Evolutionary conservation across 176 grass and related monocot genomes (phyloP), one percentile per base, ranked within the genome.

Genomic region (Aegilops speltoides): DNA sequence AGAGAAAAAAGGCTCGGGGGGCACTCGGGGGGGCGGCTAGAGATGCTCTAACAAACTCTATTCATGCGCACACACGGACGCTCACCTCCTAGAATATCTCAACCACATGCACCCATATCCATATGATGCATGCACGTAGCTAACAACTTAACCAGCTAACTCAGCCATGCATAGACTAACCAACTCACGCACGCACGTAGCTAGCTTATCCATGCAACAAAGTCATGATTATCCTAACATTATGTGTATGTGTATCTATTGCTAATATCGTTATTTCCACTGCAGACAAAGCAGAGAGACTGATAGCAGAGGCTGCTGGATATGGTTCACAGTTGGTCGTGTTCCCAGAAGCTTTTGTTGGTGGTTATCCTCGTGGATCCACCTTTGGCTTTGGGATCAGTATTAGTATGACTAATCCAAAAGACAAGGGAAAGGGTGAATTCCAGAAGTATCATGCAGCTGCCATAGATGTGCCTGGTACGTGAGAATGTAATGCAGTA

Each of bases 401-500:
- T 41, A 82, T 95, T 67, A 69, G 86, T 28, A 75, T 94, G 4
- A 37, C 60, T 64, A 92, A 83, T 74, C 91, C 86, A 78, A 91
- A 94, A 17, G 89, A 83, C 19, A 92, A 92, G 82, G 93, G 96
- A 29, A 94, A 84, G 59, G 93, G 95, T 78, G 93, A 92, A 72
- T 98, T 98, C 56, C 64, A 83, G 77, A 94, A 93, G 84, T 98
- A 98, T 90, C 79, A 98, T 78, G 92, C 92, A 0, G 25, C 88
- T 73, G 93, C 96, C 33, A 91, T 98, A 77, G 93, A 96, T 63
- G 91, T 98, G 52, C 93, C 96, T 86, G 96, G 93, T 98, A 94
- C 3, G 70, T 66, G 12, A 6, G 60, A 86, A 80, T 59, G 79
- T 59, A 34, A 59, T 45, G 73, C 5, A 91, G 38, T 40, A 40